Conservation (phyloP, 331 rosid species). For the Pyrus hybrid region DNA sequence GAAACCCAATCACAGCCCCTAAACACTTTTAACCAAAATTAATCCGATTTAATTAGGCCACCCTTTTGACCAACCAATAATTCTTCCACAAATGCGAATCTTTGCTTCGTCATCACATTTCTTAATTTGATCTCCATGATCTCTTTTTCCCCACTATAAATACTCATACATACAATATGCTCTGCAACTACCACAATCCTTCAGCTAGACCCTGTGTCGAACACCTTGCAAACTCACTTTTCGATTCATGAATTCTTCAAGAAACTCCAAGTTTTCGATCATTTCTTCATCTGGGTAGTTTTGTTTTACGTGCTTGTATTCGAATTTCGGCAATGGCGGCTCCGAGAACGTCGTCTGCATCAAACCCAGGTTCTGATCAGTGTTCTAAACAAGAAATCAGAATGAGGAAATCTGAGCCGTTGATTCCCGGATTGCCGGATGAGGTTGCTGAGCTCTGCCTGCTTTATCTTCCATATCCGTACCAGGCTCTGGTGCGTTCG, state of each 20-base stretch:
- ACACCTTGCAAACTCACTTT: not conserved
- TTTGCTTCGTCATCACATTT: constrained; percentile 3
- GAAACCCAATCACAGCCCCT: not conserved
- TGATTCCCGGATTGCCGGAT: constrained; percentile 56
- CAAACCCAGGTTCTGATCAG: not conserved
- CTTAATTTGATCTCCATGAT: not conserved
- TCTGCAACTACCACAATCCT: not conserved
- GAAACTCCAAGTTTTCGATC: not conserved
- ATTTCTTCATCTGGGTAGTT: constrained; percentile 1
- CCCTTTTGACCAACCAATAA: constrained; percentile 8
- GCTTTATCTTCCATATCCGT: constrained; percentile 57
- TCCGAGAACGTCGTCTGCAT: not conserved
- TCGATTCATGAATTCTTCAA: not conserved
- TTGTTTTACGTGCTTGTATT: not conserved
- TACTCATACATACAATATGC: not conserved
- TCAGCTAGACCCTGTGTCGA: not conserved
- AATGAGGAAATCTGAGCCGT: constrained; percentile 1
- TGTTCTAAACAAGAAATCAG: not conserved
- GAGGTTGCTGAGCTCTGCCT: constrained; percentile 62
- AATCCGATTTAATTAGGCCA: not conserved
- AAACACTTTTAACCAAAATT: not conserved
- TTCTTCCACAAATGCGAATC: constrained; percentile 2
- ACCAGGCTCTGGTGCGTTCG: constrained; percentile 43
- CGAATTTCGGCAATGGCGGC: constrained; percentile 1
- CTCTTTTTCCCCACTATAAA: not conserved